These are phyloP conservation scores for Candida caryicola DNA, from an alignment of 805 yeast genomes.

Conservation along the genomic window DNA sequence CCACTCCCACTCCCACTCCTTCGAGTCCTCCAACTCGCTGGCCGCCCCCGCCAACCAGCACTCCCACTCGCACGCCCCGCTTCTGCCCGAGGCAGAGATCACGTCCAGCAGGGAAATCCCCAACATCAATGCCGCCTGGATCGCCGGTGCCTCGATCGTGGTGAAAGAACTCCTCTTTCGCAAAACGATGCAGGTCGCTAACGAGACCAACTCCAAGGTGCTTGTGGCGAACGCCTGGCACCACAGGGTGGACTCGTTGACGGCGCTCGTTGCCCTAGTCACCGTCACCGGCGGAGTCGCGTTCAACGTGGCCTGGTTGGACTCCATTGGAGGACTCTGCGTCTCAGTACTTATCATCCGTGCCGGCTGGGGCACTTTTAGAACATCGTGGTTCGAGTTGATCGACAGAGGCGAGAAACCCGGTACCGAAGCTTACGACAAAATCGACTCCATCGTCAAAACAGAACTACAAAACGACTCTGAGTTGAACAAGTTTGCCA, in stretches of 20 bases:
- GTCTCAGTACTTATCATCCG: slow-evolving; percentile 79
- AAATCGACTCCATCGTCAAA: slow-evolving; percentile 40
- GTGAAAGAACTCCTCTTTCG: slow-evolving; percentile 86
- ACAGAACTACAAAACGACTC: slow-evolving; percentile 20
- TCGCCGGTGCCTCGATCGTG: slow-evolving; percentile 84
- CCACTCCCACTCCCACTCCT: slow-evolving; percentile 53
- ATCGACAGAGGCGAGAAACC: slow-evolving; percentile 66
- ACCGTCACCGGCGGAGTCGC: slow-evolving; percentile 86
- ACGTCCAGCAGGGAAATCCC: slow-evolving; percentile 21
- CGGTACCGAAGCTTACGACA: slow-evolving; percentile 47
- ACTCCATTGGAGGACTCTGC: slow-evolving; percentile 85
- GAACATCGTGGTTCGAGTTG: slow-evolving; percentile 68
- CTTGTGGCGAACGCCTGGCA: slow-evolving; percentile 98
- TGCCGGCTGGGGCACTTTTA: slow-evolving; percentile 79
- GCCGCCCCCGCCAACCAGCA: slow-evolving; percentile 13
- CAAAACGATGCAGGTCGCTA: slow-evolving; percentile 80
- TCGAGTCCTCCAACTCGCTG: slow-evolving; percentile 4
- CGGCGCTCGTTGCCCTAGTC: slow-evolving; percentile 84
- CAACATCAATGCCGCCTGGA: slow-evolving; percentile 92
- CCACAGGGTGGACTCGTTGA: slow-evolving; percentile 90
- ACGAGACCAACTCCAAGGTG: slow-evolving; percentile 77
- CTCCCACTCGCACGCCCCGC: slow-evolving; percentile 23
- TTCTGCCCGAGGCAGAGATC: not conserved
- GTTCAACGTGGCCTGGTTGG: slow-evolving; percentile 77
- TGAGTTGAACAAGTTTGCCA: slow-evolving; percentile 28